Conservation (phyloP, 768 basidiomycete genomes). For the Dioszegia aurantiaca region DNA sequence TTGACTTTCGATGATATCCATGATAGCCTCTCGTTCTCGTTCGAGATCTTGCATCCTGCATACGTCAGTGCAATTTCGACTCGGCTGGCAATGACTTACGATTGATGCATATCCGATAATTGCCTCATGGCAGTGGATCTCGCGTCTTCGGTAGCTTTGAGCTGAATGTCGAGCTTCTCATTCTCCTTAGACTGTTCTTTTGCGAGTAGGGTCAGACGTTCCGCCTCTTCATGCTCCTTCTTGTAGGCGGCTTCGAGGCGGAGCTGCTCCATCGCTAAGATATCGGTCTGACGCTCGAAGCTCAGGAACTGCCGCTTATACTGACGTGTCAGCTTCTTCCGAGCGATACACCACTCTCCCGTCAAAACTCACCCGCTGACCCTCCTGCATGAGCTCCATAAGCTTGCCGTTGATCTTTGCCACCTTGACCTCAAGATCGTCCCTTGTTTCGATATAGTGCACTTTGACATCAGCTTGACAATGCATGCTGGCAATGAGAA, state of each 20-base stretch:
- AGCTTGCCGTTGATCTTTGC: slow-evolving; percentile 39
- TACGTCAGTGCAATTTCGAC: slow-evolving; percentile 6
- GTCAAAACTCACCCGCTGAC: slow-evolving; percentile 36
- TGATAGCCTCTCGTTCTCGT: slow-evolving; percentile 47
- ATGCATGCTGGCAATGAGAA: background rate
- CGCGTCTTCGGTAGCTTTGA: slow-evolving; percentile 74
- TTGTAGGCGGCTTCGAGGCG: slow-evolving; percentile 83
- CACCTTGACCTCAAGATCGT: slow-evolving; percentile 81
- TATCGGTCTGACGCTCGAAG: slow-evolving; percentile 91
- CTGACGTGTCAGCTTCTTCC: slow-evolving; percentile 17
- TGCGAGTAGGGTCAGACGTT: slow-evolving; percentile 59
- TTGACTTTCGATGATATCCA: slow-evolving; percentile 44
- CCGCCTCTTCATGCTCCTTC: slow-evolving; percentile 85
- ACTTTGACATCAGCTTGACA: slow-evolving; percentile 51
- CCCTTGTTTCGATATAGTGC: slow-evolving; percentile 87
- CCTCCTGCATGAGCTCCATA: slow-evolving; percentile 37
- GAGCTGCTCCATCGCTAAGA: slow-evolving; percentile 68
- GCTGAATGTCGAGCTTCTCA: slow-evolving; percentile 52
- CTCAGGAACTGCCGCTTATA: slow-evolving; percentile 93
- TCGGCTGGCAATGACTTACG: slow-evolving; percentile 58
- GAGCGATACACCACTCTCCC: background rate
- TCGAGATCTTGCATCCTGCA: slow-evolving; percentile 47
- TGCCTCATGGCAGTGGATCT: slow-evolving; percentile 78
- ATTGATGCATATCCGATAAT: slow-evolving; percentile 76
- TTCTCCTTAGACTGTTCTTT: slow-evolving; percentile 30